Base-by-base conservation (phyloP, 495 filamentous ascomycete species). In the Aspergillus incahuasiensis region DNA sequence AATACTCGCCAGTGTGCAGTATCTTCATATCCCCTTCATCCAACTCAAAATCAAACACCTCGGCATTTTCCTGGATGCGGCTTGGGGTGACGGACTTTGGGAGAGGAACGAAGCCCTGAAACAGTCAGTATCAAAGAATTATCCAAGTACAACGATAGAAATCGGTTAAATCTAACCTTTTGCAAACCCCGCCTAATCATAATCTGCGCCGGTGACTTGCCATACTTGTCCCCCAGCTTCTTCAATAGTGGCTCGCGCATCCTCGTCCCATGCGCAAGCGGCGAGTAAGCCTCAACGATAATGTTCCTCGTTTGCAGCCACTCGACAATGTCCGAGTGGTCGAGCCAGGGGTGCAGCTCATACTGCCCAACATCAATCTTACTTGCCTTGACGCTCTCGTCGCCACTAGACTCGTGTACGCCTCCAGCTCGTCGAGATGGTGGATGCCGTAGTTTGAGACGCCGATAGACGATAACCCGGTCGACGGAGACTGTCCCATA, bases 321-420 rank as follows among this genome's bases (percentile, higher is more conserved):
- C 56, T 85, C 76, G 11, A 82, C 82, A 34, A 97, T 90, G 62
- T 92, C 88, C 1, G 75, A 74, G 12, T 88, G 79, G 21, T 85
- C 78, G 11, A 86, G 79, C 89, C 89, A 96, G 0, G 92, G 91
- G 60, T 97, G 92, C 16, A 96, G 65, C 68, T 96, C 92, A 60
- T 88, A 88, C 68, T 95, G 91, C 9, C 89, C 90, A 3, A 95
- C 88, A 54, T 83, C 86, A 58, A 97, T 78, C 18, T 90, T 75
- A 16, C 88, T 88, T 13, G 85, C 32, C 12, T 15, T 35, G 6
- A 35, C 32, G 13, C 32, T 15, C 6, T 5, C 89, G 53, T 82
- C 84, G 5, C 86, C 87, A 55, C 81, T 73, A 21, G 54, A 49
- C 57, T 82, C 79, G 62, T 90, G 61, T 89, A 86, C 59, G 67